Percentiles rank a stretch among this genome's conserved stretches.
Conservation (phyloP, 495 filamentous ascomycete genomes). For the Hyaloscypha variabilis region DNA sequence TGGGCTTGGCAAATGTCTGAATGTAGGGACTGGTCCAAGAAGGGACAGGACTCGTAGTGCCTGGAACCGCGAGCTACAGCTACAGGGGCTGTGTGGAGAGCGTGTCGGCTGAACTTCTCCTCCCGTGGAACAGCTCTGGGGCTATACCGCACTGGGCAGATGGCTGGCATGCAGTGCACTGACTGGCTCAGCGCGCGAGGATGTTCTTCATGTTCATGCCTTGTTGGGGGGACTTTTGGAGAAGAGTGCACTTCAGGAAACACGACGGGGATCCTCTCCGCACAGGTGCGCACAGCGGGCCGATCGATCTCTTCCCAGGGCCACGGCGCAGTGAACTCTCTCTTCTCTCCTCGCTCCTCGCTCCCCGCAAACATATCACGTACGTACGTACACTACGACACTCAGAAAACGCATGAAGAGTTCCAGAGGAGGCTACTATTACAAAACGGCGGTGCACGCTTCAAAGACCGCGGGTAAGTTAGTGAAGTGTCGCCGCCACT, state of each 20-base stretch:
- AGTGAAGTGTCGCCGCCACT: background rate
- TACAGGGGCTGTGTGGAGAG: background rate
- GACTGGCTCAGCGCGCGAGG: background rate
- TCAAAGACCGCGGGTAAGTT: too few relatives aligned
- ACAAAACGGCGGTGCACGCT: too few relatives aligned
- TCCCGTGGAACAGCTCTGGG: background rate
- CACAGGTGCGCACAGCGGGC: too few relatives aligned
- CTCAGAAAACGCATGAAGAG: too few relatives aligned
- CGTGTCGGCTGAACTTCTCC: background rate
- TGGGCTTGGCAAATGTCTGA: background rate
- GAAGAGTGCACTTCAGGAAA: background rate
- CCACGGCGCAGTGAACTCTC: too few relatives aligned
- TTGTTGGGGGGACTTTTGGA: background rate
- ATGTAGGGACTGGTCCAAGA: background rate
- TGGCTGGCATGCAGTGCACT: background rate
- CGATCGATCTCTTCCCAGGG: too few relatives aligned
- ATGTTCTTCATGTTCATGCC: background rate
- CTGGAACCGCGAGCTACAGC: background rate
- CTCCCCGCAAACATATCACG: too few relatives aligned
- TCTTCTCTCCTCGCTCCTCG: too few relatives aligned
- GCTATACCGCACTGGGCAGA: background rate
- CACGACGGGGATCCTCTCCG: too few relatives aligned
- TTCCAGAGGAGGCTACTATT: too few relatives aligned
- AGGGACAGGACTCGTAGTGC: background rate
- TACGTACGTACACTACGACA: too few relatives aligned